Percentiles rank a stretch among this genome's conserved stretches.
Evolutionary conservation across 83 land plant species (phyloP).

Genomic region (Thuja plicata): DNA sequence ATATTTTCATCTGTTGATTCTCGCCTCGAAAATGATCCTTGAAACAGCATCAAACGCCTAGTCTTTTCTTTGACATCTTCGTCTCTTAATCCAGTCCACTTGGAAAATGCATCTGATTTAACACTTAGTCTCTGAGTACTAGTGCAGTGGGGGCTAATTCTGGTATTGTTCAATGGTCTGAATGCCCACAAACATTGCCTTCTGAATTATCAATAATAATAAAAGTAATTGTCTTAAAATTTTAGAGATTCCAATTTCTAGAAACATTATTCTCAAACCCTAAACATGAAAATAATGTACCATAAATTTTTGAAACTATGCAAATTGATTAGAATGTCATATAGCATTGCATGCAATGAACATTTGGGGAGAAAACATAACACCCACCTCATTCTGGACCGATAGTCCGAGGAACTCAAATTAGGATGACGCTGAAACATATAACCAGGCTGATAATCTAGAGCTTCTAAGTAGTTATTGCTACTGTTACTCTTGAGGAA

Average conservation of each 20-base stretch:
- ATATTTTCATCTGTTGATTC: neutral
- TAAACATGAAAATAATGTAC: neutral
- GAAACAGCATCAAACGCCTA: neutral
- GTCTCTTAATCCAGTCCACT: neutral
- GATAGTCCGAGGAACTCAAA: neutral
- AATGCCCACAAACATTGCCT: slow-evolving; percentile 3
- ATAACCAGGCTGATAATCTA: neutral
- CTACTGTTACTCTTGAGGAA: neutral
- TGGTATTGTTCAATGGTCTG: neutral
- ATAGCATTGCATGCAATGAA: neutral
- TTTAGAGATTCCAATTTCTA: neutral
- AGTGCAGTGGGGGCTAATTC: neutral
- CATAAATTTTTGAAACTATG: too few relatives aligned
- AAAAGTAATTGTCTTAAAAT: neutral
- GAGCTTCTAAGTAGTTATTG: neutral
- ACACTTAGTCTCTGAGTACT: neutral
- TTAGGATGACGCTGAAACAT: neutral
- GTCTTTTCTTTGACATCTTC: neutral
- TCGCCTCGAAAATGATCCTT: neutral
- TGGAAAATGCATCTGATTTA: neutral
- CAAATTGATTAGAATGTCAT: neutral
- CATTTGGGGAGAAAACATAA: neutral
- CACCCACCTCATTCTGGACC: slow-evolving; percentile 4
- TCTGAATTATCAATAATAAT: neutral
- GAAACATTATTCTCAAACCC: too few relatives aligned